Evolutionary conservation across 768 basidiomycete genomes (phyloP).

Genomic region (Termitomyces sp.): DNA sequence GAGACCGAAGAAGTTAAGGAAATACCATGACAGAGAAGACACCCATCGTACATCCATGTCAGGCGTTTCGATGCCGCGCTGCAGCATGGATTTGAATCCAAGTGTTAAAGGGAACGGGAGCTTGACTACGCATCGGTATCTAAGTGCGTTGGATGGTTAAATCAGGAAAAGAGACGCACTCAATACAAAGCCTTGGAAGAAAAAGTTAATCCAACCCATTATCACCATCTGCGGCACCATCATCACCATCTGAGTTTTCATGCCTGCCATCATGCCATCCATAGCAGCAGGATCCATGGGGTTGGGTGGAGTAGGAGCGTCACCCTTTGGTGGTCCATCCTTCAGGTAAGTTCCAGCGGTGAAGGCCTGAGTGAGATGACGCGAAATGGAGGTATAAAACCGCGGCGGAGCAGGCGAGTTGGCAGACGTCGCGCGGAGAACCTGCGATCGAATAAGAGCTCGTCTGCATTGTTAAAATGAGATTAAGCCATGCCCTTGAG

Average conservation of each 20-base stretch:
- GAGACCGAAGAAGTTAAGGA: constrained; percentile 96
- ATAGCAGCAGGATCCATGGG: constrained; percentile 90
- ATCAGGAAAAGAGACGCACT: constrained; percentile 52
- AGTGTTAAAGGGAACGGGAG: constrained; percentile 95
- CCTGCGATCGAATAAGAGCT: constrained; percentile 75
- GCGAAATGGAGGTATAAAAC: constrained; percentile 72
- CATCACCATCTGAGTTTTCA: constrained; percentile 99
- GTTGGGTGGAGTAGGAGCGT: constrained; percentile 61
- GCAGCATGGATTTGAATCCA: constrained; percentile 97
- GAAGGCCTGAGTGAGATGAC: constrained; percentile 67
- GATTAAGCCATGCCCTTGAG: background rate
- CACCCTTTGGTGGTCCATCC: constrained; percentile 68
- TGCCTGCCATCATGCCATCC: constrained; percentile 98
- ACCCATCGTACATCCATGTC: constrained; percentile 99
- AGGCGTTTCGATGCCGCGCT: constrained; percentile 89
- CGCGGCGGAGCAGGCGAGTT: constrained; percentile 75
- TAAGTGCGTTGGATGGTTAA: background rate
- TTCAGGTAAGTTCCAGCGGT: constrained; percentile 80
- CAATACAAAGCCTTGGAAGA: constrained; percentile 97
- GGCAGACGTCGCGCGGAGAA: constrained; percentile 76
- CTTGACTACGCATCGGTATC: constrained; percentile 57
- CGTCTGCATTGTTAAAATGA: constrained; percentile 37
- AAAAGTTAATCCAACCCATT: constrained; percentile 99
- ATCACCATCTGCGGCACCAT: constrained; percentile 98
- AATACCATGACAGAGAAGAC: constrained; percentile 98